Evolutionary conservation across 2,329 filamentous ascomycete genomes (phyloP), one percentile per base, ranked within the genome.

Genomic region (Colletotrichum orbiculare): DNA sequence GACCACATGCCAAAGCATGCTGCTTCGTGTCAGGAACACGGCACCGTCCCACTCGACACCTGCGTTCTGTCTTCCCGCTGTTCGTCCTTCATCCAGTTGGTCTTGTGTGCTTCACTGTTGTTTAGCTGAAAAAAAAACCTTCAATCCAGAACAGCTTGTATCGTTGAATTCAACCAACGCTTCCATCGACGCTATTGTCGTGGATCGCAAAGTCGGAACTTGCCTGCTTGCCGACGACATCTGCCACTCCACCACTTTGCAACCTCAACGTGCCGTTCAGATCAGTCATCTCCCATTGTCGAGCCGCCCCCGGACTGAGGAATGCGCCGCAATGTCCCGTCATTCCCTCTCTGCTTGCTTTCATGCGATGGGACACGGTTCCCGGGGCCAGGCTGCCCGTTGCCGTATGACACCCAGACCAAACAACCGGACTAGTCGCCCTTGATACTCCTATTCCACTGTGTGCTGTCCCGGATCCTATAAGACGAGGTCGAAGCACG

Each of bases 271-370:
- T 34, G 57, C 41, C 33, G 45, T 37, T 66, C 25, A 17, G 38
- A 54, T 46, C 55, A 37, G 12, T 53, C 55, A 35, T 42, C 25
- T 52, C 43, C 25, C 13, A 49, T 53, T 65, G 48, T 52, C 38
- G 46, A 35, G 56, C 49, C 52, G 58, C 42, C n/a, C 45, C 48
- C 45, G 42, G n/a, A 34, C 42, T 45, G 37, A 54, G 65, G 68
- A 69, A 69, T 68, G 70, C 55, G 25, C 33, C 25, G 56, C 64
- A 69, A 67, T 67, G 57, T 67, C 62, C 50, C 49, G 15, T 37
- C 67, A 69, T 70, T 71, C 67, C 56, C 59, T 52, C 41, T 47
- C 41, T 46, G 39, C 43, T 61, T 52, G 50, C 52, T 55, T 62
- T 39, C 41, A 17, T 41, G 12, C 47, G 47, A 53, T n/a, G 46